Conservation (phyloP, 1,139 yeast species). For the Zygosaccharomyces sapae region DNA sequence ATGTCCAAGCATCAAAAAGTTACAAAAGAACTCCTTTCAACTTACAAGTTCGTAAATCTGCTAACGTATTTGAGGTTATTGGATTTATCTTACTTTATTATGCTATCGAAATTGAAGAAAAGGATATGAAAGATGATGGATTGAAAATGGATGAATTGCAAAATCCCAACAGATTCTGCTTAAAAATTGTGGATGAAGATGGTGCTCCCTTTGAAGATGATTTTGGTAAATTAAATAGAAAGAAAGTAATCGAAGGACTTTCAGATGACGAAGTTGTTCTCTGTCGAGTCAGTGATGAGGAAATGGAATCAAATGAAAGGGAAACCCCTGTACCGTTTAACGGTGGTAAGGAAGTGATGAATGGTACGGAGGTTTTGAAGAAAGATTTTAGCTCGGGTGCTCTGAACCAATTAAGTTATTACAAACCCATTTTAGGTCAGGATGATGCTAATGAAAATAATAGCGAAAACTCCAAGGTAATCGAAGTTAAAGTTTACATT, state of each 20-base stretch:
- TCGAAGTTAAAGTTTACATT: conserved; percentile 34
- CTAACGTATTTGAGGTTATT: conserved; percentile 57
- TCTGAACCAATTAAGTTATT: conserved; percentile 37
- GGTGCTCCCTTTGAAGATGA: conserved; percentile 73
- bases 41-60: conserved; percentile 44
- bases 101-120: conserved; percentile 25
- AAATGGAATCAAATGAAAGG: conserved; percentile 39
- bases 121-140: conserved; percentile 21
- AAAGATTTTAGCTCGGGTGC: conserved; percentile 10
- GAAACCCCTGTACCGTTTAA: conserved; percentile 54
- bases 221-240: conserved; percentile 64
- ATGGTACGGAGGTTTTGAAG: conserved; percentile 3
- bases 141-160: conserved; percentile 19
- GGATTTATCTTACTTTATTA: conserved; percentile 51
- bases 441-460: conserved; percentile 23
- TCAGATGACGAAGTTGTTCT: conserved; percentile 67
- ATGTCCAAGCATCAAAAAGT: conserved; percentile 37
- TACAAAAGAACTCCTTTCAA: conserved; percentile 29
- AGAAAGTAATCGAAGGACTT: conserved; percentile 51
- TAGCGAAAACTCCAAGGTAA: conserved; percentile 26
- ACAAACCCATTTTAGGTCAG: conserved; percentile 35
- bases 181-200: conserved; percentile 73
- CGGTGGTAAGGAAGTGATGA: conserved; percentile 24
- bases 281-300: conserved; percentile 43
- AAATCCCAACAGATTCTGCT: conserved; percentile 61